Evolutionary conservation across 805 yeast genomes (phyloP).

Genomic region (Zygoascus ofunaensis): DNA sequence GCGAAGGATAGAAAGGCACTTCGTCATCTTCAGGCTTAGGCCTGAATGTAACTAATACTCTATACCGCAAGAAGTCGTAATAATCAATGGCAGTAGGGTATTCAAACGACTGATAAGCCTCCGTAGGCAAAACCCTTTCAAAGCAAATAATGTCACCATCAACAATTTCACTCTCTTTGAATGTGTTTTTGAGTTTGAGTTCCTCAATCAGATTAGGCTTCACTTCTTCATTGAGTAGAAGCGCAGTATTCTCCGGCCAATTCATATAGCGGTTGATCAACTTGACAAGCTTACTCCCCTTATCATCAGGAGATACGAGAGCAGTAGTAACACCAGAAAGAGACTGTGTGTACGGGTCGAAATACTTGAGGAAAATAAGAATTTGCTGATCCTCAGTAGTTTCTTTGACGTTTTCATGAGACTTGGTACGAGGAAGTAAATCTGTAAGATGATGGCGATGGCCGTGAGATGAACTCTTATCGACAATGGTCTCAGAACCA

Average conservation of each 20-base stretch:
- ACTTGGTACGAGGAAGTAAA: background rate
- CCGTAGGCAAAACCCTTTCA: slow-evolving; percentile 19
- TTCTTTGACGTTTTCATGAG: slow-evolving; percentile 2
- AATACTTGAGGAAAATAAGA: slow-evolving; percentile 45
- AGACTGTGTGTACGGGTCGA: slow-evolving; percentile 46
- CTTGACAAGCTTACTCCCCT: slow-evolving; percentile 28
- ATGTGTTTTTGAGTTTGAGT: slow-evolving; percentile 21
- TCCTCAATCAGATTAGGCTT: slow-evolving; percentile 28
- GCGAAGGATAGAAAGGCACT: background rate
- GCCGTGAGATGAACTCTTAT: slow-evolving; percentile 8
- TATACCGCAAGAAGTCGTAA: slow-evolving; percentile 28
- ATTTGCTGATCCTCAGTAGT: slow-evolving; percentile 3
- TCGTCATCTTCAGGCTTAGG: slow-evolving; percentile 16
- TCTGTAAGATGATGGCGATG: slow-evolving; percentile 1
- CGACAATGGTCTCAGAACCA: slow-evolving; percentile 2
- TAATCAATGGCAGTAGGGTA: slow-evolving; percentile 18
- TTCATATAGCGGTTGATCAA: slow-evolving; percentile 18
- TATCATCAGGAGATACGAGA: slow-evolving; percentile 41
- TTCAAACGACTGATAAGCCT: slow-evolving; percentile 16
- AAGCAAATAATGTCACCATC: slow-evolving; percentile 32
- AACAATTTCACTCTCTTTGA: slow-evolving; percentile 26
- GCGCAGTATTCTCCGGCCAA: slow-evolving; percentile 23
- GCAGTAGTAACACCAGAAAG: slow-evolving; percentile 61
- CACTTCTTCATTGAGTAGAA: slow-evolving; percentile 28
- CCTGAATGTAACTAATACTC: slow-evolving; percentile 22